Conservation (phyloP, 495 filamentous ascomycete species). For the Physcia stellaris region DNA sequence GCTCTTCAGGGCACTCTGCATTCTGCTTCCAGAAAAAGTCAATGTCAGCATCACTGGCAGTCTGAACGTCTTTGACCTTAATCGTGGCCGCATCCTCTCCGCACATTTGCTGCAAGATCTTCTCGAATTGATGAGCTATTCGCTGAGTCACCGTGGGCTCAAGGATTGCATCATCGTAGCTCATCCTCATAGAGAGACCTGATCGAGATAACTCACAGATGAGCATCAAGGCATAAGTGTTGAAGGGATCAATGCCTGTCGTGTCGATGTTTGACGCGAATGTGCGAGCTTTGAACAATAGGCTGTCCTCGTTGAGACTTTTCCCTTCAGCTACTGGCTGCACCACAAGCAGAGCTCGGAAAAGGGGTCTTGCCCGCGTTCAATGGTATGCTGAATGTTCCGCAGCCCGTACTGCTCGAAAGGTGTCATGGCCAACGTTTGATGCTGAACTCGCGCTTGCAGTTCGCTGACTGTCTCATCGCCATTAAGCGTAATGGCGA, state of each 20-base stretch:
- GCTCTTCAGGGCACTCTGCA: background rate
- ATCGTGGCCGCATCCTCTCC: background rate
- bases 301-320: no score
- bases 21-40: background rate
- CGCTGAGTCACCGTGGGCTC: background rate
- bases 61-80: no score
- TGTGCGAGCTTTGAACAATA: no score
- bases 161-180: conserved; percentile 3
- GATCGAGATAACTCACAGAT: background rate
- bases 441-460: conserved; percentile 27
- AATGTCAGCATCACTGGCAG: no score
- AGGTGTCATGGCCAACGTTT: conserved; percentile 34
- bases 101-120: conserved; percentile 4
- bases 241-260: no score
- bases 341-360: conserved; percentile 53
- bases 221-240: conserved; percentile 4
- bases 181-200: background rate
- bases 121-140: conserved; percentile 1
- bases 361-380: conserved; percentile 35
- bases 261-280: no score
- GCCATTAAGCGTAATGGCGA: conserved; percentile 28
- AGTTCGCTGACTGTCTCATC: conserved; percentile 24
- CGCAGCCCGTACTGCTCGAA: conserved; percentile 34
- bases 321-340: no score
- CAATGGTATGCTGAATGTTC: conserved; percentile 32